Percentiles rank a stretch among this genome's conserved stretches.
Evolutionary conservation across 2,329 filamentous ascomycete genomes (phyloP).

Genomic region (Penicillium fuscoglaucum): DNA sequence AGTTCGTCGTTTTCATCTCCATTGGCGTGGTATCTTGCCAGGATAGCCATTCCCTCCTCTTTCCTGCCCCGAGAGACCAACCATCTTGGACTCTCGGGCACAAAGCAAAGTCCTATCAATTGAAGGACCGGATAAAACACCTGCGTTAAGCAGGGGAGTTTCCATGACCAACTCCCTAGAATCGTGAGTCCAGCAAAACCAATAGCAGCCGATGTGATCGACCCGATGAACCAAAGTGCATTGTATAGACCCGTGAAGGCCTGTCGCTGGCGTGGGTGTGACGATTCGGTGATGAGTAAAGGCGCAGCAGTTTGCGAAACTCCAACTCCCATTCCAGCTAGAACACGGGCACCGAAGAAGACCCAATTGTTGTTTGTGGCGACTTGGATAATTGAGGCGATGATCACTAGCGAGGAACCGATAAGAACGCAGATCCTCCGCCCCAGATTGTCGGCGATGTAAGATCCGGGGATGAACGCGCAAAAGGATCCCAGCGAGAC

Average conservation of each 20-base stretch:
- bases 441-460: slow-evolving; percentile 46
- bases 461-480: slow-evolving; percentile 26
- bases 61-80: slow-evolving; percentile 59
- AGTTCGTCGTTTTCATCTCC: slow-evolving; percentile 34
- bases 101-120: slow-evolving; percentile 51
- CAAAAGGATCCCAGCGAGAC: slow-evolving; percentile 26
- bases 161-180: slow-evolving; percentile 50
- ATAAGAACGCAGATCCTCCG: slow-evolving; percentile 47
- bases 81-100: slow-evolving; percentile 65
- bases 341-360: slow-evolving; percentile 32
- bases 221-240: slow-evolving; percentile 29
- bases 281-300: slow-evolving; percentile 33
- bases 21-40: slow-evolving; percentile 62
- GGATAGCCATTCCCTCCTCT: slow-evolving; percentile 57
- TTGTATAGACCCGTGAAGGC: slow-evolving; percentile 35
- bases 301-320: slow-evolving; percentile 34
- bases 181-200: slow-evolving; percentile 20
- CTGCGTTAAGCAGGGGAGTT: slow-evolving; percentile 59
- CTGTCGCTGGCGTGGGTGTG: slow-evolving; percentile 31
- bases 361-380: slow-evolving; percentile 23
- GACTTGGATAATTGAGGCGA: slow-evolving; percentile 28
- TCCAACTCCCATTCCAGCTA: slow-evolving; percentile 42
- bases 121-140: slow-evolving; percentile 50
- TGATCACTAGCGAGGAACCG: slow-evolving; percentile 35
- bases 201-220: slow-evolving; percentile 21